These are phyloP conservation scores for Diaporthe vaccinii DNA, from an alignment of 2,329 filamentous ascomycete species.

Conservation along the genomic window DNA sequence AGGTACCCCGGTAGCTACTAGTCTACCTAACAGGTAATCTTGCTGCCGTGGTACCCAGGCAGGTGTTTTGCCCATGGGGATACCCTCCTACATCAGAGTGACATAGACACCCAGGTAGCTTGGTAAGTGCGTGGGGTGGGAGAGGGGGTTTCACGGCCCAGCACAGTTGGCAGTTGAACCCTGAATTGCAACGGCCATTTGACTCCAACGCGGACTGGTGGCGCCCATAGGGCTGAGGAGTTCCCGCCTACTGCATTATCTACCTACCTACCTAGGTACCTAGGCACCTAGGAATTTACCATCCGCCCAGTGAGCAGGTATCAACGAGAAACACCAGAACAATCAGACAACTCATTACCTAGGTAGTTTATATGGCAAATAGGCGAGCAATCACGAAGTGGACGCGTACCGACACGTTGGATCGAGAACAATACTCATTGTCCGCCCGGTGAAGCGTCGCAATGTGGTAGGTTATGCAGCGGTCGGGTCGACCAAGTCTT, in stretches of 20 bases:
- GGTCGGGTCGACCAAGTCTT: conserved; percentile 7
- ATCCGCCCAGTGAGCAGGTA: not conserved
- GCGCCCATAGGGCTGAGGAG: conserved; percentile 1
- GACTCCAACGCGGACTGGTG: not conserved
- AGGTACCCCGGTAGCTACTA: no score
- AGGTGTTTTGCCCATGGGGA: not conserved
- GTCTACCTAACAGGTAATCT: no score
- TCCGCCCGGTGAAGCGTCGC: not conserved
- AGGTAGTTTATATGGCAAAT: not conserved
- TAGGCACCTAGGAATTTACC: not conserved
- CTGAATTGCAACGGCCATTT: not conserved
- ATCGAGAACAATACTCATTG: not conserved
- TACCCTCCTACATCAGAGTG: not conserved
- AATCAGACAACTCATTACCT: not conserved
- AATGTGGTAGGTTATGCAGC: not conserved
- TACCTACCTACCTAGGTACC: not conserved
- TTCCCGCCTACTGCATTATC: not conserved
- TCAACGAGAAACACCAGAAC: not conserved
- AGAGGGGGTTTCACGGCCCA: not conserved
- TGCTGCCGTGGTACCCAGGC: no score
- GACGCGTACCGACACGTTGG: not conserved
- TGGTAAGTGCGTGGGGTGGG: no score
- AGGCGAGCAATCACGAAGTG: not conserved
- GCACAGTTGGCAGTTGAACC: not conserved
- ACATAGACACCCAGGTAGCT: not conserved